phyloP scores from a whole-genome alignment of 2,329 filamentous ascomycete genomes.

The Arthrobotrys iridis region DNA sequence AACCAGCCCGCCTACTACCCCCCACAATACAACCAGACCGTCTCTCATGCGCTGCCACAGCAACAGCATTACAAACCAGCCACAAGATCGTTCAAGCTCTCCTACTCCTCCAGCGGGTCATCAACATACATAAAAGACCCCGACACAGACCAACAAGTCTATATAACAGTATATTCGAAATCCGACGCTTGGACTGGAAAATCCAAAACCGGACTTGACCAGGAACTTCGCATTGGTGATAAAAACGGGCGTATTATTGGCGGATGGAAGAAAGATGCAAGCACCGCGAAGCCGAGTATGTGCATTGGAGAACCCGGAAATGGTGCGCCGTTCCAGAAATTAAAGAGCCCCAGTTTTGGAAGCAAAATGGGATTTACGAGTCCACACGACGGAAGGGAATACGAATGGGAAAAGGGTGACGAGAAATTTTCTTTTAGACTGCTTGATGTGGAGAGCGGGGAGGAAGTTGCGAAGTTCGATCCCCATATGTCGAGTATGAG shows the following conservation, averaged over 20 bases:
- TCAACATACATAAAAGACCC: constrained; percentile 16
- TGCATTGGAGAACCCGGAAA: constrained; percentile 15
- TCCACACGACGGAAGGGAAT: constrained; percentile 9
- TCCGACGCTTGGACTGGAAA: constrained; percentile 1
- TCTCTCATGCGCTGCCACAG: neutral
- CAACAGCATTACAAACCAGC: neutral
- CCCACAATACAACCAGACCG: neutral
- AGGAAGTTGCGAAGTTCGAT: constrained; percentile 11
- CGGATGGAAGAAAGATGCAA: constrained; percentile 1
- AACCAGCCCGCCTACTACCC: neutral
- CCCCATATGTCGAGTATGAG: neutral
- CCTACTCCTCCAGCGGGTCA: neutral
- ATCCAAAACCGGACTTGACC: constrained; percentile 26
- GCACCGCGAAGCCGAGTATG: constrained; percentile 15
- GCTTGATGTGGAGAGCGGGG: neutral
- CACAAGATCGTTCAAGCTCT: constrained; percentile 5
- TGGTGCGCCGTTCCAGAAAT: constrained; percentile 22
- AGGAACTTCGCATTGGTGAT: constrained; percentile 19
- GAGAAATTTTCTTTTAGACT: neutral
- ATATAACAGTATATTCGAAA: neutral
- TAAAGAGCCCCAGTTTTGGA: neutral
- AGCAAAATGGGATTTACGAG: constrained; percentile 12
- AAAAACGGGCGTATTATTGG: constrained; percentile 23
- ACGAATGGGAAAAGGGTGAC: constrained; percentile 11
- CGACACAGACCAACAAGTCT: neutral